Conservation (phyloP, 495 filamentous ascomycete genomes). For the Annulohypoxylon moriforme region DNA sequence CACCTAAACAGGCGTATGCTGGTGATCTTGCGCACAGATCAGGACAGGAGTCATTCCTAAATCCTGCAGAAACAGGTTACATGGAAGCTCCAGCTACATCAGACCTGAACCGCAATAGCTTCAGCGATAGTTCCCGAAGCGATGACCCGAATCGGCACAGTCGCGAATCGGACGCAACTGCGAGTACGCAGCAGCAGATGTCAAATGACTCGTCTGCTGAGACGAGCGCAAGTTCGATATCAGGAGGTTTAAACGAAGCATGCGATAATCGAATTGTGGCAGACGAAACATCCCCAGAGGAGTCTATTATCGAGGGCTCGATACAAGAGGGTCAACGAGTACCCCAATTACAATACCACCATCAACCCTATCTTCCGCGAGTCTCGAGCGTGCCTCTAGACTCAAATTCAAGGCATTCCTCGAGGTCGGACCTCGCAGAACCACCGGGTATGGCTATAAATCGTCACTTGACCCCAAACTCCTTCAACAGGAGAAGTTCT, state of each 20-base stretch:
- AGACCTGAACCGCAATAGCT: conserved; percentile 50
- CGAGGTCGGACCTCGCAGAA: conserved; percentile 59
- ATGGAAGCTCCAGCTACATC: conserved; percentile 23
- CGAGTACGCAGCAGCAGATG: conserved; percentile 57
- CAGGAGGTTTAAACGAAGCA: conserved; percentile 56
- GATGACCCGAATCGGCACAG: conserved; percentile 57
- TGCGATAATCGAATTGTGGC: conserved; percentile 54
- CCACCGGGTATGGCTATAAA: conserved; percentile 55
- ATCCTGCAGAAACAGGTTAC: conserved; percentile 33
- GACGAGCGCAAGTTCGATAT: conserved; percentile 63
- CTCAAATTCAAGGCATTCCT: conserved; percentile 54
- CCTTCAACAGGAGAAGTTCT: conserved; percentile 62
- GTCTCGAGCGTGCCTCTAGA: conserved; percentile 53
- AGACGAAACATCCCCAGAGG: conserved; percentile 55
- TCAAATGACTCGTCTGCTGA: conserved; percentile 59
- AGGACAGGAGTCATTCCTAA: conserved; percentile 35
- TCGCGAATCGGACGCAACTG: conserved; percentile 60
- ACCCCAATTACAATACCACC: conserved; percentile 68
- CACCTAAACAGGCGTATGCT: conserved; percentile 35
- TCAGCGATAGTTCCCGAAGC: conserved; percentile 46
- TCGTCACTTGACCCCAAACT: conserved; percentile 68
- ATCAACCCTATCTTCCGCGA: conserved; percentile 58
- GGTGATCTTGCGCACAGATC: conserved; percentile 50
- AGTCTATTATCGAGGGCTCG: conserved; percentile 54
- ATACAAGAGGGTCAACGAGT: conserved; percentile 53